A percentile compares a stretch with the other conserved stretches of the same genome.
Conservation (phyloP, 2,329 filamentous ascomycete genomes). For the Fusarium marasasianum region DNA sequence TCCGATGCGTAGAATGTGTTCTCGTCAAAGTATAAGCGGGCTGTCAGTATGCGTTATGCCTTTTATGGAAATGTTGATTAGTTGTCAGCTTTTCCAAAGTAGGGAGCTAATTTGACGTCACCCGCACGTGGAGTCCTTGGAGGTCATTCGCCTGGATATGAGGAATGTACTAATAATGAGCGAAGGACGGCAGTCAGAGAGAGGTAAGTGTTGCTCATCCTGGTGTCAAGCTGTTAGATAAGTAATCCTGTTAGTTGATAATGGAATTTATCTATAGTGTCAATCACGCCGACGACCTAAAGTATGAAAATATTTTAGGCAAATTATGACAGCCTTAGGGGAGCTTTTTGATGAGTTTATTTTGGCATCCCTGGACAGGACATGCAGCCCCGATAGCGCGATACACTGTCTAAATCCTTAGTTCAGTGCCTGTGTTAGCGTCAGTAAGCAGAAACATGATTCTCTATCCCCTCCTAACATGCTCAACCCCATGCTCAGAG, state of each 20-base stretch:
- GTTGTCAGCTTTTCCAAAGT: neutral
- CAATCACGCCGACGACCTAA: too few relatives aligned
- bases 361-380: neutral
- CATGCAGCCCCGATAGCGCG: neutral
- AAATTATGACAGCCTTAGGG: rapidly evolving
- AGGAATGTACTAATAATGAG: neutral
- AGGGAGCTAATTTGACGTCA: neutral
- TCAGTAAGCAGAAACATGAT: neutral
- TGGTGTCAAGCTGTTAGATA: rapidly evolving
- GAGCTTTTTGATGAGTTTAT: neutral
- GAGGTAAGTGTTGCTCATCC: neutral
- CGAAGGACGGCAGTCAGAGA: neutral
- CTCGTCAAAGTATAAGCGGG: neutral
- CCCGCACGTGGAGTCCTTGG: rapidly evolving
- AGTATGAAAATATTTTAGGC: rapidly evolving
- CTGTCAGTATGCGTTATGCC: neutral
- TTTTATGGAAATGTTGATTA: neutral
- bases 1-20: neutral
- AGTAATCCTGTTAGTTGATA: rapidly evolving
- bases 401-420: neutral
- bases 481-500: neutral
- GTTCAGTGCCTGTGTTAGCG: neutral
- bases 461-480: neutral
- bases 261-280: rapidly evolving
- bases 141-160: neutral